phyloP scores from a whole-genome alignment of 2,329 filamentous ascomycete species.

The Penicillium sp. region DNA sequence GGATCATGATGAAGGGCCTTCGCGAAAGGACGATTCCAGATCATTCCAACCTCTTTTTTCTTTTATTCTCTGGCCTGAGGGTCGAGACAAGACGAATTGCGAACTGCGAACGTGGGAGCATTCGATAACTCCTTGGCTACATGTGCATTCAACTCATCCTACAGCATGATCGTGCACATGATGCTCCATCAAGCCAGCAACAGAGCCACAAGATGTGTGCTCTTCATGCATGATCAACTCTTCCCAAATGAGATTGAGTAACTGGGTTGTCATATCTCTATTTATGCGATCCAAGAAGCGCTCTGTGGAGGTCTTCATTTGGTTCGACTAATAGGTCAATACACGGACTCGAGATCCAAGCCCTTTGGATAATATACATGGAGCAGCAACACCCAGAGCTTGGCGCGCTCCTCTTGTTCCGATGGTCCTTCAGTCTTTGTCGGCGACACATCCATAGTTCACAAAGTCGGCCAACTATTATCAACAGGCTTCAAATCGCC shows the following conservation, averaged over 20 bases:
- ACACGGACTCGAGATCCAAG: background rate
- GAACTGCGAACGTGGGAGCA: background rate
- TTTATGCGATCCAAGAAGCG: background rate
- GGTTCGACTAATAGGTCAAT: background rate
- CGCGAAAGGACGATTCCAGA: slow-evolving; percentile 9
- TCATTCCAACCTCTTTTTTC: slow-evolving; percentile 1
- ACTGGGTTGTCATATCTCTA: background rate
- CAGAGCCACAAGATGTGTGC: background rate
- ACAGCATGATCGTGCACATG: background rate
- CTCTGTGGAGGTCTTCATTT: background rate
- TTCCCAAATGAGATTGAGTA: background rate
- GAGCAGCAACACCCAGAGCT: background rate
- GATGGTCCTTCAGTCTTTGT: background rate
- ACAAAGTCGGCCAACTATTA: slow-evolving; percentile 46
- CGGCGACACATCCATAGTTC: slow-evolving; percentile 6
- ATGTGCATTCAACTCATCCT: background rate
- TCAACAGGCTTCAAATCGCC: slow-evolving; percentile 57
- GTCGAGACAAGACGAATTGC: background rate
- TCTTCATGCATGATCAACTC: background rate
- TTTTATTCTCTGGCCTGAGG: background rate
- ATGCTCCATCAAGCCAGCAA: background rate
- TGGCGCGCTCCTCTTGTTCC: background rate
- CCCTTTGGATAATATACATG: background rate
- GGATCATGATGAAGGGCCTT: slow-evolving; percentile 24
- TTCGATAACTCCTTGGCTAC: background rate